Evolutionary conservation across 192 early-diverging fungal genomes (phyloP).

Genomic region (Backusella australiensis): DNA sequence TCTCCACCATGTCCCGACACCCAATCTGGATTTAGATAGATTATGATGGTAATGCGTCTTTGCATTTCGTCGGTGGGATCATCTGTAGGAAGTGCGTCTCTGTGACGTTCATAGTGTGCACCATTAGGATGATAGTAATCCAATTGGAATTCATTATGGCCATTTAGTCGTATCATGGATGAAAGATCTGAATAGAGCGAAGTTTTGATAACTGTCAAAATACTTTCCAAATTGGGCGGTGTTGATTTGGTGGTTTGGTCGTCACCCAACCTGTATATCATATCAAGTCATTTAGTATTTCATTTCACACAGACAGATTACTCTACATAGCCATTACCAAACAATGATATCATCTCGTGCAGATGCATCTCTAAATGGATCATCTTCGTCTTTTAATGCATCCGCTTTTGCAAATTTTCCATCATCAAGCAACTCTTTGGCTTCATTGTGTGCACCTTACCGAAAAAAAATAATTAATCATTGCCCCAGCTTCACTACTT

Average conservation of each 20-base stretch:
- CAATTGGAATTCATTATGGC: constrained; percentile 48
- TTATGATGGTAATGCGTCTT: constrained; percentile 55
- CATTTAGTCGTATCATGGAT: constrained; percentile 41
- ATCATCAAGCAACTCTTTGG: constrained; percentile 32
- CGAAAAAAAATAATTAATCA: background rate
- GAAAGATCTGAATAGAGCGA: constrained; percentile 39
- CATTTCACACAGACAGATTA: background rate
- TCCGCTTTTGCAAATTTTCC: constrained; percentile 41
- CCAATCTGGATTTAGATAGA: constrained; percentile 56
- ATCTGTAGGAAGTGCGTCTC: constrained; percentile 58
- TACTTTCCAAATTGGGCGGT: constrained; percentile 21
- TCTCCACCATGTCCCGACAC: constrained; percentile 50
- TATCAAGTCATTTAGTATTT: background rate
- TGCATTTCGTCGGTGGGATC: constrained; percentile 48
- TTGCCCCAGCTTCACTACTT: background rate
- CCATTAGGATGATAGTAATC: constrained; percentile 46
- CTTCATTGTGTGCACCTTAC: constrained; percentile 31
- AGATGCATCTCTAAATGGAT: constrained; percentile 45
- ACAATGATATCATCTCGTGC: constrained; percentile 51
- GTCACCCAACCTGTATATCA: constrained; percentile 27
- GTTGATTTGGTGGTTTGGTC: constrained; percentile 15
- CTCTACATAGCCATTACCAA: constrained; percentile 26
- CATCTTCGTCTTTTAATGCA: constrained; percentile 35
- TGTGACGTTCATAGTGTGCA: constrained; percentile 50
- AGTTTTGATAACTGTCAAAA: constrained; percentile 38